A percentile compares a stretch with the other conserved stretches of the same genome.
Conservation (phyloP, 2,329 filamentous ascomycete species). For the Microdochium trichocladiopsis region DNA sequence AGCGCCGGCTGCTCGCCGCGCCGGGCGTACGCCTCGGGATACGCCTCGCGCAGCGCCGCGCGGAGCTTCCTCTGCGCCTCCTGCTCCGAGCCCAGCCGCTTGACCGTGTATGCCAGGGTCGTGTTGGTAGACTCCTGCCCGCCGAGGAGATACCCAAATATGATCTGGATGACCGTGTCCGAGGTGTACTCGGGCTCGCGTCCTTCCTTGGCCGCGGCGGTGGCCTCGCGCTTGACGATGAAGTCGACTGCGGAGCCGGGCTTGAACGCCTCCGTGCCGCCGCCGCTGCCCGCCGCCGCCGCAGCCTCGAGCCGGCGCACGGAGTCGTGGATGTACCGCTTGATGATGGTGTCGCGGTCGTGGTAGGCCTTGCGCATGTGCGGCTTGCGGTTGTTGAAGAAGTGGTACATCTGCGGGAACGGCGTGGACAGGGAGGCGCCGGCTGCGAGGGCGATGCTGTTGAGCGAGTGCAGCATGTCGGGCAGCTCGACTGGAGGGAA, state of each 20-base stretch:
- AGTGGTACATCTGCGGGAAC: neutral
- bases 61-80: slow-evolving; percentile 6
- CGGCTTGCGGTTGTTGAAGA: neutral
- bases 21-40: slow-evolving; percentile 2
- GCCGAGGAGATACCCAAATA: slow-evolving; percentile 5
- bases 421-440: neutral
- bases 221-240: neutral
- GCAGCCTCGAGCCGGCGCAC: neutral
- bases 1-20: slow-evolving; percentile 4
- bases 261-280: neutral
- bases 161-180: neutral
- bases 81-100: neutral
- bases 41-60: slow-evolving; percentile 1
- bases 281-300: no score
- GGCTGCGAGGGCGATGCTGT: neutral
- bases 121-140: slow-evolving; percentile 5
- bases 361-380: neutral
- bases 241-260: neutral
- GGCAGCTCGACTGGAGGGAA: neutral
- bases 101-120: slow-evolving; percentile 3
- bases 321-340: neutral
- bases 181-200: neutral
- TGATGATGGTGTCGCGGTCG: neutral
- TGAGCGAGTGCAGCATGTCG: neutral
- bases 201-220: slow-evolving; percentile 1